These are phyloP conservation scores for Neurospora sp. DNA, from an alignment of 2,329 filamentous ascomycete species.

Conservation along the genomic window DNA sequence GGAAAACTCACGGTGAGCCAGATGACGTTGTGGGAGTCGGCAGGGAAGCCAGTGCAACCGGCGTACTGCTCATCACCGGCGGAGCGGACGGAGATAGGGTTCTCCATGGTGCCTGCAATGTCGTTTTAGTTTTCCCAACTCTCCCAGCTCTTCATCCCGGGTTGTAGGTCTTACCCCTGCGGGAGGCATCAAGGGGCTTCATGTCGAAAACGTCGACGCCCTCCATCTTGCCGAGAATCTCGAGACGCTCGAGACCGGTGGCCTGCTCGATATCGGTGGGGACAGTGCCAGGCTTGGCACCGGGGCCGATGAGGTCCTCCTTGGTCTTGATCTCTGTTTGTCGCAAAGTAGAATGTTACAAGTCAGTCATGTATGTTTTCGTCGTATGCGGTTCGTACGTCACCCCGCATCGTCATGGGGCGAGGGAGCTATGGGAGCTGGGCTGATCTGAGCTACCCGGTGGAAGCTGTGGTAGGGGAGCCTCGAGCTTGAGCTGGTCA, in stretches of 20 bases:
- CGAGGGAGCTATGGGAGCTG: neutral
- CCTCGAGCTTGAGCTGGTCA: neutral
- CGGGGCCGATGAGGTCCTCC: constrained; percentile 77
- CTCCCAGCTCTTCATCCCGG: neutral
- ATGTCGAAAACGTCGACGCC: constrained; percentile 97
- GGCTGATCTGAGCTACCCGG: neutral
- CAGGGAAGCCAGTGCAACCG: constrained; percentile 90
- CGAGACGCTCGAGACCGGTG: constrained; percentile 95
- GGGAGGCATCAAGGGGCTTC: constrained; percentile 86
- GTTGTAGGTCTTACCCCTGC: constrained; percentile 55
- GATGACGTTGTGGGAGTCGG: constrained; percentile 79
- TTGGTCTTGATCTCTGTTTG: constrained; percentile 67
- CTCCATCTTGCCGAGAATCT: constrained; percentile 99
- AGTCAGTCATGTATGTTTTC: neutral
- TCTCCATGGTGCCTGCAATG: constrained; percentile 68
- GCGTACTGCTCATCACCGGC: constrained; percentile 94
- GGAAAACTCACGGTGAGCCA: constrained; percentile 65
- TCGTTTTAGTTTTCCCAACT: constrained; percentile 16
- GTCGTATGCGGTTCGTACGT: neutral
- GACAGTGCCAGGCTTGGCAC: constrained; percentile 71
- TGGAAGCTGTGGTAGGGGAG: neutral
- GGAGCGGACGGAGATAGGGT: constrained; percentile 85
- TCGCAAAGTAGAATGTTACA: constrained; percentile 9
- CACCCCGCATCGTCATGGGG: neutral
- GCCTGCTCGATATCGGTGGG: constrained; percentile 93